phyloP scores from a whole-genome alignment of 441 rosid species.

The Manihot esculenta region DNA sequence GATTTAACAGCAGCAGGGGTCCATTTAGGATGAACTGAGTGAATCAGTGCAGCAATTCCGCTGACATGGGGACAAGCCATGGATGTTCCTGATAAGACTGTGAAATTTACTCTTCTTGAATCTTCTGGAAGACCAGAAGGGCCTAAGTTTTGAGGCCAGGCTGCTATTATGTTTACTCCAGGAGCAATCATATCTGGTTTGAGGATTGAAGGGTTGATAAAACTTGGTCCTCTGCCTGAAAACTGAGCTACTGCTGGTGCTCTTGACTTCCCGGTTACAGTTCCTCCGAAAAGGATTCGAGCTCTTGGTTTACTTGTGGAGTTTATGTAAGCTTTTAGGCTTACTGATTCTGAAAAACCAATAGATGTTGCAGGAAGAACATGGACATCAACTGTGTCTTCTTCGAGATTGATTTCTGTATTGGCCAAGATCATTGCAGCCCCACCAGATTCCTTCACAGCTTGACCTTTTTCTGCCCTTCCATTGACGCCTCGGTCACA shows the following conservation, averaged over 20 bases:
- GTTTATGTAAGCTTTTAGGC: constrained; percentile 54
- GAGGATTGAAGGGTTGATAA: constrained; percentile 64
- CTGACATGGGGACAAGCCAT: constrained; percentile 88
- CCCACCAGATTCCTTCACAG: constrained; percentile 77
- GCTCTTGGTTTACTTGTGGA: constrained; percentile 44
- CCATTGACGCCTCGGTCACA: constrained; percentile 76
- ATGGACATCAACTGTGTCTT: constrained; percentile 73
- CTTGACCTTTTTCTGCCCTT: constrained; percentile 77
- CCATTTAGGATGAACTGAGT: constrained; percentile 70
- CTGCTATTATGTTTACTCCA: constrained; percentile 74
- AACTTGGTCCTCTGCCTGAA: constrained; percentile 79
- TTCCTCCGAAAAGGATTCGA: constrained; percentile 63
- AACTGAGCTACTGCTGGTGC: constrained; percentile 81
- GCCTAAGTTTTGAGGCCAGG: constrained; percentile 75
- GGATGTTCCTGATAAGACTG: constrained; percentile 75
- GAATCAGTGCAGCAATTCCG: constrained; percentile 73
- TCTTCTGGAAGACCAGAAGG: constrained; percentile 72
- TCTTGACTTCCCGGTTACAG: constrained; percentile 63
- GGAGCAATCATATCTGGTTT: constrained; percentile 85
- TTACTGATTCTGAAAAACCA: constrained; percentile 61
- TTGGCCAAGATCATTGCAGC: constrained; percentile 79
- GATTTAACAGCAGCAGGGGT: constrained; percentile 78
- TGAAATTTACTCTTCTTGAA: constrained; percentile 61
- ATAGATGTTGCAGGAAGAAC: constrained; percentile 65
- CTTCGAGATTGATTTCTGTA: constrained; percentile 69